A percentile compares a stretch with the other conserved stretches of the same genome.
Conservation (phyloP, 108 stramenopile species). For the Skeletonema grethae region DNA sequence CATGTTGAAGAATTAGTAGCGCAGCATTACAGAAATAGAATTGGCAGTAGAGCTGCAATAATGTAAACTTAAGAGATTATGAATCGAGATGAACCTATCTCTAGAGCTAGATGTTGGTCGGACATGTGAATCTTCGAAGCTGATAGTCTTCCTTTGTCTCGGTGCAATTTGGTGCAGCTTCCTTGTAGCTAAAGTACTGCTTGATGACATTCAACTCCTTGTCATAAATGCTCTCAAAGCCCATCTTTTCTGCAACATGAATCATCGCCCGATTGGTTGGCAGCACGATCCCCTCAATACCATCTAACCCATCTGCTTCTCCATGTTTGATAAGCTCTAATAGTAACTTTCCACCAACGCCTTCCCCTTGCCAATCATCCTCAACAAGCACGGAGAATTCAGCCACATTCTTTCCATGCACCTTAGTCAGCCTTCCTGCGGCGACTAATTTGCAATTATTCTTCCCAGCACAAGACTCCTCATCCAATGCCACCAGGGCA, state of each 20-base stretch:
- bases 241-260: slow-evolving; percentile 30
- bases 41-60: too few relatives aligned
- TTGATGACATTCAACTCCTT: slow-evolving; percentile 24
- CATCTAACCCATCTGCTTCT: slow-evolving; percentile 21
- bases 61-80: too few relatives aligned
- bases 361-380: slow-evolving; percentile 36
- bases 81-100: too few relatives aligned
- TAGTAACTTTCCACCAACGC: slow-evolving; percentile 22
- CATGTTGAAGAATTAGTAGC: too few relatives aligned
- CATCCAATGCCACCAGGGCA: slow-evolving; percentile 39
- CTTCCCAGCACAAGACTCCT: slow-evolving; percentile 17
- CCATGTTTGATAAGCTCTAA: slow-evolving; percentile 17
- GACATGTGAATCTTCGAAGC: background rate
- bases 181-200: slow-evolving; percentile 1
- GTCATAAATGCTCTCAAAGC: slow-evolving; percentile 35
- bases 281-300: slow-evolving; percentile 31
- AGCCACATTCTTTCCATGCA: slow-evolving; percentile 29
- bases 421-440: slow-evolving; percentile 28
- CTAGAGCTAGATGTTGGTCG: too few relatives aligned
- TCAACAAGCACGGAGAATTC: slow-evolving; percentile 36
- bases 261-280: slow-evolving; percentile 37
- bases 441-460: slow-evolving; percentile 23
- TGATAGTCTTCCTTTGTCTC: background rate
- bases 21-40: too few relatives aligned
- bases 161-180: background rate